A percentile compares a stretch with the other conserved stretches of the same genome.
Conservation (phyloP, 305 asterid species). For the Solanum aculeatissimum region DNA sequence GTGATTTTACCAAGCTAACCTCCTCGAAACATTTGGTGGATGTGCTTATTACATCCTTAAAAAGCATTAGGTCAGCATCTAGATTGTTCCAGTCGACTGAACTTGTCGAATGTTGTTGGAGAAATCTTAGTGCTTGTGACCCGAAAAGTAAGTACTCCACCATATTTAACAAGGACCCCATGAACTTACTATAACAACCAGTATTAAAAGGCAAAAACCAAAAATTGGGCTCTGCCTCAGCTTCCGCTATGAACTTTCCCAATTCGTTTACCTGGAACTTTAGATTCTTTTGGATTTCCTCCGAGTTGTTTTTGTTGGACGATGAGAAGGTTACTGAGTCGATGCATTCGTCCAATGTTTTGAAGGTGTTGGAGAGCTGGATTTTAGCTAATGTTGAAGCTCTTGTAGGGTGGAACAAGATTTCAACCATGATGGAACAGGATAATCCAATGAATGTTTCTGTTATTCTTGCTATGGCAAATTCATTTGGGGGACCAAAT, state of each 20-base stretch:
- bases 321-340: constrained; percentile 1
- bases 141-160: constrained; percentile 42
- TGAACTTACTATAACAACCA: constrained; percentile 38
- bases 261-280: constrained; percentile 28
- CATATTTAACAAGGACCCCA: constrained; percentile 38
- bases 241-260: constrained; percentile 55
- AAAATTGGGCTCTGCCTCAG: constrained; percentile 72
- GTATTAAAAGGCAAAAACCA: constrained; percentile 70
- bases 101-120: constrained; percentile 34
- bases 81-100: constrained; percentile 6
- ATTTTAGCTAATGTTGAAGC: constrained; percentile 53
- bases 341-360: constrained; percentile 20
- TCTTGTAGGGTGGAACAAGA: constrained; percentile 60
- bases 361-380: constrained; percentile 36
- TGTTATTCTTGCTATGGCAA: constrained; percentile 69
- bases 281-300: constrained; percentile 19
- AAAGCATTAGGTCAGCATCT: constrained; percentile 31
- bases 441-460: constrained; percentile 77
- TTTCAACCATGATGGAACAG: constrained; percentile 63
- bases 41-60: constrained; percentile 23
- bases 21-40: constrained; percentile 41
- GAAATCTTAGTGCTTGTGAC: constrained; percentile 28
- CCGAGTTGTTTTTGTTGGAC: constrained; percentile 6
- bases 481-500: constrained; percentile 58
- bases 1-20: constrained; percentile 36